phyloP scores from a whole-genome alignment of 768 basidiomycete genomes.

The Psilocybe cubensis region DNA sequence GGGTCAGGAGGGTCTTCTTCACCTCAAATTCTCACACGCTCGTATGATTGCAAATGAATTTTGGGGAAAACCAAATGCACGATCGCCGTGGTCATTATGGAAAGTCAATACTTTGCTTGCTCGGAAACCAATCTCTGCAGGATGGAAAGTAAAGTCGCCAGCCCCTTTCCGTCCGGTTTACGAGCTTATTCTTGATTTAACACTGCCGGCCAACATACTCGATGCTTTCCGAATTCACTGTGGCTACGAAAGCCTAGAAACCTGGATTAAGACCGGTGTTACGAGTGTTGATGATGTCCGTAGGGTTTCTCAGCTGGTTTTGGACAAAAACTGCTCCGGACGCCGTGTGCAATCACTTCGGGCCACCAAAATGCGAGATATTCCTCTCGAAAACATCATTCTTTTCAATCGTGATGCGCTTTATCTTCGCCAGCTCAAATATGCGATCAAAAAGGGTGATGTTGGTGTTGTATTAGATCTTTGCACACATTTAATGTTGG shows the following conservation, averaged over 20 bases:
- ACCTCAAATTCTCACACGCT: constrained; percentile 25
- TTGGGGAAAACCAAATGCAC: constrained; percentile 29
- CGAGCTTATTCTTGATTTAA: constrained; percentile 20
- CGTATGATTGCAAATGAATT: constrained; percentile 26
- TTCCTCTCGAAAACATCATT: constrained; percentile 17
- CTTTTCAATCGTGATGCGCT: constrained; percentile 18
- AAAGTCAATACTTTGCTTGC: constrained; percentile 17
- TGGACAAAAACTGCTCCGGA: constrained; percentile 13
- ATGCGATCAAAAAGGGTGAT: constrained; percentile 19
- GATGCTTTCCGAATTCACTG: constrained; percentile 19
- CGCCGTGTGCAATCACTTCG: constrained; percentile 9
- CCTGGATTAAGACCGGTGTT: constrained; percentile 14
- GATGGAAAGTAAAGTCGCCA: constrained; percentile 16
- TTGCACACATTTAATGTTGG: constrained; percentile 12
- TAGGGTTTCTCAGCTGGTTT: constrained; percentile 6
- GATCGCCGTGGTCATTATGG: constrained; percentile 22
- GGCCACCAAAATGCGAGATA: constrained; percentile 2
- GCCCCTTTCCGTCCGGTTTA: constrained; percentile 17
- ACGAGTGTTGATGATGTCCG: constrained; percentile 5
- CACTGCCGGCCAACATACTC: constrained; percentile 19
- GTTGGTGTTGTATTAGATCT: constrained; percentile 17
- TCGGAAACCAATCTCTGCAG: constrained; percentile 12
- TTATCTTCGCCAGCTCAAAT: constrained; percentile 13
- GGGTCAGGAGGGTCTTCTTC: constrained; percentile 26
- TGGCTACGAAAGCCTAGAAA: background rate